Base-by-base conservation (phyloP, 352 stramenopile genomes). In the Globisporangium okanoganense region DNA sequence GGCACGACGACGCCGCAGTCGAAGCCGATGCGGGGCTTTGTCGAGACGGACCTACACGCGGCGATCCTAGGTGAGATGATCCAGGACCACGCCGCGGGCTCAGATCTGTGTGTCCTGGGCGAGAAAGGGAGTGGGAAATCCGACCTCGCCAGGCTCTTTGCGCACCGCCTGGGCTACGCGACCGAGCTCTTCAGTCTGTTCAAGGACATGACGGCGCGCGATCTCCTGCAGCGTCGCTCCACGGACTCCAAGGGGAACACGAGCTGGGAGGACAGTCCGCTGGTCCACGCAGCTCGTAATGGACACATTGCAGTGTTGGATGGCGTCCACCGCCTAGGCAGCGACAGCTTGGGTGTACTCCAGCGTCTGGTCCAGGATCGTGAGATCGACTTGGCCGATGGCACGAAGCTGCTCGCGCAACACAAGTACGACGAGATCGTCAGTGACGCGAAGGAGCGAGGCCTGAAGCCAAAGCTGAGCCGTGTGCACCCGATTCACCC, bases 141-240 rank as follows among this genome's bases (percentile, higher is more conserved):
- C 8, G 70, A 73, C 10, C 56, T 96, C 2, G 78, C 76, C 25
- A 69, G 85, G 3, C 64, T 88, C 2, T 92, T 92, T 70, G 76
- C 79, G 31, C 61, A 82, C 35, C 76, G 72, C 2, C 71, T 97
- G 20, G 90, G 88, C 8, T 97, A 97, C 64, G 70, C 78, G 20
- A 83, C 85, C 6, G 85, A 98, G 61, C 65, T 98, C 20, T 97
- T 98, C 54, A 92, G 80, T 58, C 63, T 99, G 8, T 97, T 97
- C 64, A 89, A 93, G 57, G 96, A 99, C 61, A 96, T 99, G 80
- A 97, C 87, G 5, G 75, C 85, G 3, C 79, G 94, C 25, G 94
- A 98, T 81, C 81, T 99, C 8, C 72, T 98, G 27, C 85, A 97
- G 62, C 77, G 80, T 43, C 87, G 95, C 10, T 87, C 74, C 10